Evolutionary conservation across 805 yeast genomes (phyloP).

Genomic region (Candida railenensis): DNA sequence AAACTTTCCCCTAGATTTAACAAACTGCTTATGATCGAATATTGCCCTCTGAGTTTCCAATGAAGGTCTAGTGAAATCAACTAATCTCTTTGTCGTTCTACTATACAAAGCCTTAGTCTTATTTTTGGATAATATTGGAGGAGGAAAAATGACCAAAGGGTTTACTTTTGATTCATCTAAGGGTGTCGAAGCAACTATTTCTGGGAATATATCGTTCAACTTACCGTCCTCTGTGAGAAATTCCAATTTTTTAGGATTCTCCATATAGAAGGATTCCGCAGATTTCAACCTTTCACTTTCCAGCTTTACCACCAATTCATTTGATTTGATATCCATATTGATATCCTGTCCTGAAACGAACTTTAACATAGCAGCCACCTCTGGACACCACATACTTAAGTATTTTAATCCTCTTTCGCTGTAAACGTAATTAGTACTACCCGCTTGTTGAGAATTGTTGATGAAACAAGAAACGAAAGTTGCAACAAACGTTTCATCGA

Average conservation of each 20-base stretch:
- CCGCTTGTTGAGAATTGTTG: conserved; percentile 27
- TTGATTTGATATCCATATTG: not conserved
- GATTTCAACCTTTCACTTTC: not conserved
- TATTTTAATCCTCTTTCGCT: conserved; percentile 29
- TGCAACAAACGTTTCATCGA: conserved; percentile 32
- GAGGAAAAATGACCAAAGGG: conserved; percentile 32
- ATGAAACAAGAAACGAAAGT: conserved; percentile 29
- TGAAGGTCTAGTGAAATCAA: conserved; percentile 30
- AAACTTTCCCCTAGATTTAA: conserved; percentile 18
- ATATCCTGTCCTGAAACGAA: conserved; percentile 8
- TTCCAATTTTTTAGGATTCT: not conserved
- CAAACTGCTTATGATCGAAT: conserved; percentile 13
- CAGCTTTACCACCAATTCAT: not conserved
- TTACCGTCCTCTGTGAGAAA: not conserved
- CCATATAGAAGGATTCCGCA: not conserved
- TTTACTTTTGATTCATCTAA: conserved; percentile 15
- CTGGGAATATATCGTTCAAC: conserved; percentile 14
- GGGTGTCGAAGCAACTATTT: conserved; percentile 8
- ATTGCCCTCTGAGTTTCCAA: conserved; percentile 16
- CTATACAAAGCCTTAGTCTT: conserved; percentile 24
- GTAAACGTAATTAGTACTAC: conserved; percentile 27
- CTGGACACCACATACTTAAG: conserved; percentile 34
- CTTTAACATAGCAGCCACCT: conserved; percentile 19
- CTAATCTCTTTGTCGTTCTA: conserved; percentile 24
- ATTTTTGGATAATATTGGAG: conserved; percentile 21